Conservation (phyloP, 257 asterid species). For the Capsicum rhomboideum region DNA sequence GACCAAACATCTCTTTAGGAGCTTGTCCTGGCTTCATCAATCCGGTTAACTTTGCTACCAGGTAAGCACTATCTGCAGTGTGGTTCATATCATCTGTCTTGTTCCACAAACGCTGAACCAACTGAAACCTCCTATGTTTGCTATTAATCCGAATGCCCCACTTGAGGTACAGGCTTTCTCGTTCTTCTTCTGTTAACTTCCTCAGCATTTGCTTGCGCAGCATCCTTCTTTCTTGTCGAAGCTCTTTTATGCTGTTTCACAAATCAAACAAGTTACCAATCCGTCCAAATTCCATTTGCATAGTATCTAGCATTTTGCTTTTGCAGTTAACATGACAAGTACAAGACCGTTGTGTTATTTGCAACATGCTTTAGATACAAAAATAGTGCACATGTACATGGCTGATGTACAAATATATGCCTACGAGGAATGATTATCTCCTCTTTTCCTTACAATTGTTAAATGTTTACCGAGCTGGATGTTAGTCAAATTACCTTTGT, state of each 20-base stretch:
- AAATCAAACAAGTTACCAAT: neutral
- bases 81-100: slow-evolving; percentile 63
- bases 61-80: slow-evolving; percentile 58
- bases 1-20: slow-evolving; percentile 86
- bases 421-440: neutral
- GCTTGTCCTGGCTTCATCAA: slow-evolving; percentile 46
- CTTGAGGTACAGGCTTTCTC: slow-evolving; percentile 63
- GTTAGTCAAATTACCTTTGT: slow-evolving; percentile 42
- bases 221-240: slow-evolving; percentile 64
- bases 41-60: slow-evolving; percentile 66
- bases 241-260: slow-evolving; percentile 50
- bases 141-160: slow-evolving; percentile 71
- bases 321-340: neutral
- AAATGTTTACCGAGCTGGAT: neutral
- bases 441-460: neutral
- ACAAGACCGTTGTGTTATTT: neutral
- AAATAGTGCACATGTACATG: neutral
- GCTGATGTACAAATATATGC: neutral
- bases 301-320: neutral
- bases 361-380: neutral
- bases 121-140: slow-evolving; percentile 62
- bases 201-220: slow-evolving; percentile 64
- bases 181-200: slow-evolving; percentile 68
- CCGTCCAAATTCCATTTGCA: neutral
- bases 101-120: slow-evolving; percentile 66